These are phyloP conservation scores for Phlyctochytrium planicorne DNA, from an alignment of 192 early-diverging fungal species.

Conservation along the genomic window DNA sequence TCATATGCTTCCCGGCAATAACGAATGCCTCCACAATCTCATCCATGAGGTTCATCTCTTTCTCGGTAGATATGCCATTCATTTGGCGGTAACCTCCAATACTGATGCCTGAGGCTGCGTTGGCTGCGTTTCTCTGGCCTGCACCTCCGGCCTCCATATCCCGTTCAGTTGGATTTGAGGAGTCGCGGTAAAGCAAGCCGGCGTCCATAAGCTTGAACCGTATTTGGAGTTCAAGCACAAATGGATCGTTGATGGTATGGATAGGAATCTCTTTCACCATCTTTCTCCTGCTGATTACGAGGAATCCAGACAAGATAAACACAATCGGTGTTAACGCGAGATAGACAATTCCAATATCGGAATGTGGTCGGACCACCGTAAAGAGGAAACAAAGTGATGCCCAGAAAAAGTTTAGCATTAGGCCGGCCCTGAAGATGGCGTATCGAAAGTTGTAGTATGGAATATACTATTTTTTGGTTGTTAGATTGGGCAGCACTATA, in stretches of 20 bases:
- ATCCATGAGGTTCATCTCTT: conserved; percentile 16
- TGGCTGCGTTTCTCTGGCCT: neutral
- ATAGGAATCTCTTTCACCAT: conserved; percentile 27
- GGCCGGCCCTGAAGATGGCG: conserved; percentile 30
- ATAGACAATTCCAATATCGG: conserved; percentile 46
- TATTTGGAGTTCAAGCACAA: conserved; percentile 39
- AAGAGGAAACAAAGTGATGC: conserved; percentile 38
- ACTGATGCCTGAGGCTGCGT: neutral
- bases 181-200: conserved; percentile 28
- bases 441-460: conserved; percentile 44
- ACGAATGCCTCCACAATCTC: conserved; percentile 29
- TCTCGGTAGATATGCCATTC: neutral
- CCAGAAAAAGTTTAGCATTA: conserved; percentile 43
- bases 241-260: conserved; percentile 14
- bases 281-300: conserved; percentile 16
- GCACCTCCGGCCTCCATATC: conserved; percentile 2
- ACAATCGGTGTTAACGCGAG: conserved; percentile 25
- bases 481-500: no score
- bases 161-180: conserved; percentile 13
- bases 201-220: conserved; percentile 28
- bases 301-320: conserved; percentile 23
- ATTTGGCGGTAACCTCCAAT: neutral
- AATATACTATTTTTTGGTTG: conserved; percentile 43
- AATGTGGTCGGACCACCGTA: conserved; percentile 32
- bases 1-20: conserved; percentile 19